These are phyloP conservation scores for Colletotrichum liaoningense DNA, from an alignment of 2,329 filamentous ascomycete species.

Conservation along the genomic window DNA sequence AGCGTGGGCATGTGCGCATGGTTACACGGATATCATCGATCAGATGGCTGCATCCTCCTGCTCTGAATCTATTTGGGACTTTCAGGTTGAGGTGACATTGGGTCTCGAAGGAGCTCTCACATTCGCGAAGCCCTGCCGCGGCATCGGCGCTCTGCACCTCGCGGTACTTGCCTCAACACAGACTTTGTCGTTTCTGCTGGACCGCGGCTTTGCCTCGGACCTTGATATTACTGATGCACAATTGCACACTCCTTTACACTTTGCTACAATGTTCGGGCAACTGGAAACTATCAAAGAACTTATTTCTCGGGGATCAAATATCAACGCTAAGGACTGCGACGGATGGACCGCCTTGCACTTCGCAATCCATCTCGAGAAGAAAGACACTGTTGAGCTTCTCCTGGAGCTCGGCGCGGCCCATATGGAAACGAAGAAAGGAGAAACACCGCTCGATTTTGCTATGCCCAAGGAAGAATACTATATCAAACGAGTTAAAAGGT, in stretches of 20 bases:
- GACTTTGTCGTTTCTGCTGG: not conserved
- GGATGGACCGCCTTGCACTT: not conserved
- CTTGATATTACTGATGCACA: not conserved
- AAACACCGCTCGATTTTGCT: slow-evolving; percentile 11
- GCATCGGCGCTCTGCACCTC: not conserved
- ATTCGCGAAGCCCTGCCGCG: not conserved
- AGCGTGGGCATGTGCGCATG: slow-evolving; percentile 5
- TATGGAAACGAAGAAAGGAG: not conserved
- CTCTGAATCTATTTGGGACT: not conserved
- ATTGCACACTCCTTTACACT: not conserved
- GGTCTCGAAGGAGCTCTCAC: no score
- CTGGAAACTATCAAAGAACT: not conserved
- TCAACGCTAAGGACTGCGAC: not conserved
- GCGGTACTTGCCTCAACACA: slow-evolving; percentile 2
- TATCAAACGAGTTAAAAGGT: not conserved
- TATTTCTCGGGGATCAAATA: not conserved
- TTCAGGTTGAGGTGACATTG: not conserved
- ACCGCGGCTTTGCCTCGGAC: not conserved
- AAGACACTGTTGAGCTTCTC: not conserved
- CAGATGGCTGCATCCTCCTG: not conserved
- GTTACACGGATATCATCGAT: not conserved
- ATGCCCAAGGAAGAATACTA: not conserved
- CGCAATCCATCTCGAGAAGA: not conserved
- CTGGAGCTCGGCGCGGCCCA: slow-evolving; percentile 11
- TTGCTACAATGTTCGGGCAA: not conserved